These are phyloP conservation scores for Antitrichia curtipendula DNA, from an alignment of 225 moss, liverwort and hornwort genomes.

Conservation along the genomic window DNA sequence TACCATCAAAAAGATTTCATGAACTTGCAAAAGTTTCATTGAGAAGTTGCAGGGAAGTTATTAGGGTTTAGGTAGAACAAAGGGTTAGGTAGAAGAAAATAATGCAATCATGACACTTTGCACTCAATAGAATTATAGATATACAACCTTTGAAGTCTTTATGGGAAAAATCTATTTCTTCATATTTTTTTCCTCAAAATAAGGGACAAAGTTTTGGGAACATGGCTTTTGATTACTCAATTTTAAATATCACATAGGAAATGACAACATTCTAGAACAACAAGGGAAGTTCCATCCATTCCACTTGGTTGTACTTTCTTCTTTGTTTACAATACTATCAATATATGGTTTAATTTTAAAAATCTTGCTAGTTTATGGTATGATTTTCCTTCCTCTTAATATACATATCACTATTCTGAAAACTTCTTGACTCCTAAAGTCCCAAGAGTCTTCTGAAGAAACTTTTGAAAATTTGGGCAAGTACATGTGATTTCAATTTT, in stretches of 20 bases:
- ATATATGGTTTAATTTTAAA: not conserved
- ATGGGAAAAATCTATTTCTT: not conserved
- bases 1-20: not conserved
- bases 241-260: accelerated
- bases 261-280: not conserved
- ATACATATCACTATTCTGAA: too few species aligned
- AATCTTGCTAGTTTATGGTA: not conserved
- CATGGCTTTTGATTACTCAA: not conserved
- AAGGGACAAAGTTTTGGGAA: not conserved
- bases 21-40: not conserved
- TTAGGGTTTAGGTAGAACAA: not conserved
- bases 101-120: not conserved
- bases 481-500: too few species aligned
- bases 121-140: not conserved
- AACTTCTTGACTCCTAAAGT: not conserved
- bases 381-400: not conserved
- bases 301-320: not conserved
- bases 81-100: not conserved
- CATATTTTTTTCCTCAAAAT: accelerated
- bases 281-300: not conserved
- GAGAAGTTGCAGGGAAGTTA: not conserved
- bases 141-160: not conserved
- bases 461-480: too few species aligned
- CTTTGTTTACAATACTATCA: not conserved
- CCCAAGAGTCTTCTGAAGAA: too few species aligned